Conservation (phyloP, 148 eudicot species). For the Rhododendron henanense region DNA sequence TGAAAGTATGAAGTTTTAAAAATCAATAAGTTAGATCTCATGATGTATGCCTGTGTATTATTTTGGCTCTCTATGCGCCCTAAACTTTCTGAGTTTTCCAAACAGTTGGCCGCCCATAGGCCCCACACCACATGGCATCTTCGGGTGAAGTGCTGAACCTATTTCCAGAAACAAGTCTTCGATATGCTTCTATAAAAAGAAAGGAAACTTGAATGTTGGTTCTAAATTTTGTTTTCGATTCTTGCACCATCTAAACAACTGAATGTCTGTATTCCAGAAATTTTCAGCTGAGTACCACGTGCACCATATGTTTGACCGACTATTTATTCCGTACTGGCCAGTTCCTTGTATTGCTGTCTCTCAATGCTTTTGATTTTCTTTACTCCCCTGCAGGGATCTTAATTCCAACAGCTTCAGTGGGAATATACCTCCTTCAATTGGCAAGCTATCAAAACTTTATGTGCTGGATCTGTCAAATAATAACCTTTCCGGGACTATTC, state of each 20-base stretch:
- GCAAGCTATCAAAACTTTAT: conserved; percentile 43
- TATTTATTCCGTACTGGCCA: not conserved
- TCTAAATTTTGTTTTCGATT: not conserved
- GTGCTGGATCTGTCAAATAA: conserved; percentile 82
- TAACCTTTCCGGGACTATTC: conserved; percentile 48
- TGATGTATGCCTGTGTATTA: not conserved
- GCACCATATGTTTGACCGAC: not conserved
- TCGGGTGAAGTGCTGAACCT: not conserved
- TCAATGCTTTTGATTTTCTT: not conserved
- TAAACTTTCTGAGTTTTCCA: too few relatives aligned
- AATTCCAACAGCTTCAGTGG: conserved; percentile 37
- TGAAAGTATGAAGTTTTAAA: not conserved
- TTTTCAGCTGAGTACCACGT: not conserved
- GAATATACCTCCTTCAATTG: conserved; percentile 51
- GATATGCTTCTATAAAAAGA: not conserved
- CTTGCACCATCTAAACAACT: not conserved
- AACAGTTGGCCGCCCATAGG: too few relatives aligned
- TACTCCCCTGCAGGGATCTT: conserved; percentile 28
- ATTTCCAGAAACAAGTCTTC: not conserved
- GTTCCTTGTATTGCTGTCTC: not conserved
- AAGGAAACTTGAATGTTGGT: not conserved
- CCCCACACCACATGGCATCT: not conserved
- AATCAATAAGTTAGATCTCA: not conserved
- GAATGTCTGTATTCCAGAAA: not conserved
- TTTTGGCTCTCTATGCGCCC: too few relatives aligned